Conservation (phyloP, 1,284 basidiomycete species). For the Ceratobasidium sp. region DNA sequence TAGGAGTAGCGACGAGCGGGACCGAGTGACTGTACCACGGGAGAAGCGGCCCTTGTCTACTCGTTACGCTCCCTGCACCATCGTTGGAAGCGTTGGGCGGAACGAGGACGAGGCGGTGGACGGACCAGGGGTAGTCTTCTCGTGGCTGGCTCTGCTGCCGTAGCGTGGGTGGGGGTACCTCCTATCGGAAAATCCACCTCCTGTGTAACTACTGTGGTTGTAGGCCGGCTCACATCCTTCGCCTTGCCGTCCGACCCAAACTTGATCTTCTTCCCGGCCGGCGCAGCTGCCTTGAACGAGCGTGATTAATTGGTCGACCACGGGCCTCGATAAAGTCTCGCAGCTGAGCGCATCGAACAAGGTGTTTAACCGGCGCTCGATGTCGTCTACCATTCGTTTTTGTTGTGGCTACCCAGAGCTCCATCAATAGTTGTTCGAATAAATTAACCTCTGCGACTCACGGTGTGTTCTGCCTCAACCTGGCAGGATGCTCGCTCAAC, state of each 20-base stretch:
- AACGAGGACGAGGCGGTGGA: no score
- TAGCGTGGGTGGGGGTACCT: constrained; percentile 52
- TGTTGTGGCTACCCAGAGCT: constrained; percentile 71
- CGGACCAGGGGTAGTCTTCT: no score
- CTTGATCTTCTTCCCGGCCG: constrained; percentile 40
- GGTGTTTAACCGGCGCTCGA: constrained; percentile 87
- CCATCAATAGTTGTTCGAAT: constrained; percentile 40
- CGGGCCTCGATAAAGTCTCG: constrained; percentile 79
- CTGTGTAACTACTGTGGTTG: constrained; percentile 57
- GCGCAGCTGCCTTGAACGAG: constrained; percentile 70
- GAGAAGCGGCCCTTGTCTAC: constrained; percentile 74
- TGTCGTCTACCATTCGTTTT: constrained; percentile 87
- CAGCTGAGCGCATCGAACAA: constrained; percentile 94
- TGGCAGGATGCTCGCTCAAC: constrained; percentile 71
- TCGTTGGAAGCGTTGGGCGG: no score
- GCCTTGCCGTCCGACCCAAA: constrained; percentile 31
- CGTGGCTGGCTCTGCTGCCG: no score
- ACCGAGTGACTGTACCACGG: constrained; percentile 97
- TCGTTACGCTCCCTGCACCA: constrained; percentile 3
- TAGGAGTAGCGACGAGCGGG: constrained; percentile 83
- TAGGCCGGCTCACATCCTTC: constrained; percentile 17
- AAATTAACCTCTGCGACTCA: constrained; percentile 58
- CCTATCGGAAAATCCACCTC: constrained; percentile 97
- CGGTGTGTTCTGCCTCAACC: constrained; percentile 79
- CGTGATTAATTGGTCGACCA: constrained; percentile 75